These are phyloP conservation scores for Naematelia aurantialba DNA, from an alignment of 768 basidiomycete species.

Conservation along the genomic window DNA sequence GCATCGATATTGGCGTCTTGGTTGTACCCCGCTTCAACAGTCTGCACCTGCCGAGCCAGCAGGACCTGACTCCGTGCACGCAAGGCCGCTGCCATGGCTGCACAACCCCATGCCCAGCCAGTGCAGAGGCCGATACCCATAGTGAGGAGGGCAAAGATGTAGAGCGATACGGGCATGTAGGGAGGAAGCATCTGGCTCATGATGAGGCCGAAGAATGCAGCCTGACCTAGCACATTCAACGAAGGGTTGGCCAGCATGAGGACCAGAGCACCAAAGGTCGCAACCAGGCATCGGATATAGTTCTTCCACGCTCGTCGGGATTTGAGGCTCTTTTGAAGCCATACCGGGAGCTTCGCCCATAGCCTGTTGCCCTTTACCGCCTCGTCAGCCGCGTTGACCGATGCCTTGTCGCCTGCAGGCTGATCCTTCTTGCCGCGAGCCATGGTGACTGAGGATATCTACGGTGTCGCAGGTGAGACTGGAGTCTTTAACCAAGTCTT, in stretches of 20 bases:
- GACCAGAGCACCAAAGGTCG: constrained; percentile 36
- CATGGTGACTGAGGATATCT: no score
- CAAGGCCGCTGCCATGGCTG: constrained; percentile 58
- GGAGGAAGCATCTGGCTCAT: constrained; percentile 55
- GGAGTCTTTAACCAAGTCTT: no score
- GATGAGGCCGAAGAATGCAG: constrained; percentile 56
- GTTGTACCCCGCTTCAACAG: constrained; percentile 35
- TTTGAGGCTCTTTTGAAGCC: constrained; percentile 30
- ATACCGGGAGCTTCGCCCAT: constrained; percentile 13
- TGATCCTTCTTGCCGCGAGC: no score
- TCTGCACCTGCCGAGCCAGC: constrained; percentile 24
- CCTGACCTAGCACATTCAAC: constrained; percentile 35
- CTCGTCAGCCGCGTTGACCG: neutral
- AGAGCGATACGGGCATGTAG: constrained; percentile 56
- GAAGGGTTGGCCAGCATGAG: constrained; percentile 36
- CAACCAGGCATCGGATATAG: constrained; percentile 40
- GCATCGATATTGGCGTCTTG: constrained; percentile 41
- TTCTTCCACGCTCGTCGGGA: constrained; percentile 45
- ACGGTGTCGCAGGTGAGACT: no score
- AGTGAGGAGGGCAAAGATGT: constrained; percentile 55
- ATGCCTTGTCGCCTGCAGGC: neutral
- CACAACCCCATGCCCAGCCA: constrained; percentile 60
- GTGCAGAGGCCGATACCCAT: constrained; percentile 55
- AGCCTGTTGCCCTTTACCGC: neutral
- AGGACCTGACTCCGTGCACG: constrained; percentile 47